Evolutionary conservation across 495 filamentous ascomycete species (phyloP).

Genomic region (Daldinia decipiens): DNA sequence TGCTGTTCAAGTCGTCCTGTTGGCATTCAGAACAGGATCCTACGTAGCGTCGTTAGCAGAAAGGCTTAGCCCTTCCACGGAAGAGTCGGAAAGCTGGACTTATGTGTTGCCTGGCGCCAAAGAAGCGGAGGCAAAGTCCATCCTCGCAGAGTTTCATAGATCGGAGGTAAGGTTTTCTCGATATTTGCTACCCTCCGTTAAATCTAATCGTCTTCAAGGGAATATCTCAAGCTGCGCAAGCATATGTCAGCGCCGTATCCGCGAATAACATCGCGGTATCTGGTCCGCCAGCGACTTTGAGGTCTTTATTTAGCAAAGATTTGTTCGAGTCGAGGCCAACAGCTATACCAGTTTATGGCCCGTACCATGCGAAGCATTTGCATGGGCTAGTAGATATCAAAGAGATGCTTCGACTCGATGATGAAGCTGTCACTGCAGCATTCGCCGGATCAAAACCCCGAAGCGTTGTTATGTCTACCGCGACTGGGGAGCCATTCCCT

Average conservation of each 20-base stretch:
- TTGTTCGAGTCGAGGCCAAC: constrained; percentile 66
- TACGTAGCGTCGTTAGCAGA: constrained; percentile 64
- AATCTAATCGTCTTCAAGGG: constrained; percentile 53
- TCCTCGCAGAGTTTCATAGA: constrained; percentile 63
- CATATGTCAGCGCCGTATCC: constrained; percentile 80
- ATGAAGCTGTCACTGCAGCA: constrained; percentile 49
- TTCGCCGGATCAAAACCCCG: constrained; percentile 60
- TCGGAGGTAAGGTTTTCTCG: constrained; percentile 52
- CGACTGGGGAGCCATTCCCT: constrained; percentile 59
- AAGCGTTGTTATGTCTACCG: constrained; percentile 68
- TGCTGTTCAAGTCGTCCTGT: constrained; percentile 74
- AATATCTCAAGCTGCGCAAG: constrained; percentile 67
- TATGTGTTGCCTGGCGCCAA: constrained; percentile 60
- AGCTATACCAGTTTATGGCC: constrained; percentile 77
- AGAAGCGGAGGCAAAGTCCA: constrained; percentile 56
- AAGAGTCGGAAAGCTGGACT: constrained; percentile 66
- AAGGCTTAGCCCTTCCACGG: constrained; percentile 59
- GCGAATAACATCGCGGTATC: constrained; percentile 77
- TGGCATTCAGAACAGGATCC: constrained; percentile 77
- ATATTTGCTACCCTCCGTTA: not conserved
- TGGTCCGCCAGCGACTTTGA: constrained; percentile 74
- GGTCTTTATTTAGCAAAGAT: constrained; percentile 64
- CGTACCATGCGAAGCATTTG: constrained; percentile 83
- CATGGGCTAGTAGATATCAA: constrained; percentile 69
- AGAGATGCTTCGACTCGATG: constrained; percentile 63